Evolutionary conservation across 2,329 filamentous ascomycete genomes (phyloP), one percentile per base, ranked within the genome.

Genomic region (Kalmusia sp.): DNA sequence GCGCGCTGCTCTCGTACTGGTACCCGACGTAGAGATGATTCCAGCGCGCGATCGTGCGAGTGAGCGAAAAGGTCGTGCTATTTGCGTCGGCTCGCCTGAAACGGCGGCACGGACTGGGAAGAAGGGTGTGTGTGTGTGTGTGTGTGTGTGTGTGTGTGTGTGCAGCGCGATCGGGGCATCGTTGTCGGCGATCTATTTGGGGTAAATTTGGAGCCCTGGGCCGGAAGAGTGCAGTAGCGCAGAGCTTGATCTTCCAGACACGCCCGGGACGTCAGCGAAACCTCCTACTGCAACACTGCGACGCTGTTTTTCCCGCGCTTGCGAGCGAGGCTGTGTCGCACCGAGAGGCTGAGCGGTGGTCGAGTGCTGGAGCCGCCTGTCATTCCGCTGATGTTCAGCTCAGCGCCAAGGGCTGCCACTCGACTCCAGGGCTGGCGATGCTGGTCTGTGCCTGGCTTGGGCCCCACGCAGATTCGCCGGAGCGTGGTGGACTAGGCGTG

Each of bases 41-140:
- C n/a, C n/a, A n/a, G n/a, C n/a, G n/a, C n/a, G n/a, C n/a, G n/a
- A n/a, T n/a, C n/a, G n/a, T n/a, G n/a, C n/a, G n/a, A n/a, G n/a
- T n/a, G n/a, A n/a, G n/a, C n/a, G n/a, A n/a, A n/a, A 34, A 41
- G 35, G 44, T 51, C 31, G 43, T 15, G 44, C 44, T 47, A 47
- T 47, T 37, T 28, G 31, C n/a, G 44, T 34, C 25, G n/a, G n/a
- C n/a, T n/a, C n/a, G 25, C 1, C 14, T 49, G 46, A 49, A 49
- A 49, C 46, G 17, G 25, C 22, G 15, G 25, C 19, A 40, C 35
- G 35, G 41, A n/a, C 27, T 7, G 41, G 14, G 11, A n/a, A n/a
- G n/a, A n/a, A n/a, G n/a, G n/a, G n/a, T n/a, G n/a, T n/a, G n/a
- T n/a, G n/a, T n/a, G n/a, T n/a, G n/a, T n/a, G n/a, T n/a, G n/a